These are phyloP conservation scores for Cercospora sesami DNA, from an alignment of 2,329 filamentous ascomycete species.

Conservation along the genomic window DNA sequence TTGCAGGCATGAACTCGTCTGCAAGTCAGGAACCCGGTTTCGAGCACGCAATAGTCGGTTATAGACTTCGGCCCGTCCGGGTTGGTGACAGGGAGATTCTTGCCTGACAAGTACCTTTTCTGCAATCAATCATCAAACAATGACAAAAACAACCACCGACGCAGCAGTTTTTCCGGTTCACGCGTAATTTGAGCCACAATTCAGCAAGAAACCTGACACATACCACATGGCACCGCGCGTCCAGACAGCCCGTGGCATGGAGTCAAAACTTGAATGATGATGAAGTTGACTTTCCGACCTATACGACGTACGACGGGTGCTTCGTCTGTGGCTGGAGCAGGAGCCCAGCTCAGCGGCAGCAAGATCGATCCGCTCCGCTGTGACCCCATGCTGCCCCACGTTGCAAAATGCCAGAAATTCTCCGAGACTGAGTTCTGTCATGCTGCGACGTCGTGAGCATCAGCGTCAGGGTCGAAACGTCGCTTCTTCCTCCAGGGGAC, in stretches of 20 bases:
- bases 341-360: background rate
- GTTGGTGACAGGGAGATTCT: background rate
- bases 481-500: background rate
- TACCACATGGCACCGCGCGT: background rate
- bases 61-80: background rate
- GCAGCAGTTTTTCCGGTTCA: background rate
- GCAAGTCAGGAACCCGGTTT: conserved; percentile 2
- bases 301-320: background rate
- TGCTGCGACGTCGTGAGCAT: background rate
- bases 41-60: conserved; percentile 2
- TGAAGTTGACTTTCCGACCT: background rate
- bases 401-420: background rate
- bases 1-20: background rate
- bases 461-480: background rate
- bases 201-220: background rate
- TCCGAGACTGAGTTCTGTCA: conserved; percentile 6
- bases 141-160: background rate
- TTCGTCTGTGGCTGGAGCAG: background rate
- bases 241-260: background rate
- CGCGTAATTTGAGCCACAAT: background rate
- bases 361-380: background rate
- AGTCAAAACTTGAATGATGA: background rate
- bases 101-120: background rate
- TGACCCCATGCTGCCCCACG: background rate
- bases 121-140: background rate